These are phyloP conservation scores for Nothophytophthora sp. DNA, from an alignment of 352 stramenopile genomes.

Conservation along the genomic window DNA sequence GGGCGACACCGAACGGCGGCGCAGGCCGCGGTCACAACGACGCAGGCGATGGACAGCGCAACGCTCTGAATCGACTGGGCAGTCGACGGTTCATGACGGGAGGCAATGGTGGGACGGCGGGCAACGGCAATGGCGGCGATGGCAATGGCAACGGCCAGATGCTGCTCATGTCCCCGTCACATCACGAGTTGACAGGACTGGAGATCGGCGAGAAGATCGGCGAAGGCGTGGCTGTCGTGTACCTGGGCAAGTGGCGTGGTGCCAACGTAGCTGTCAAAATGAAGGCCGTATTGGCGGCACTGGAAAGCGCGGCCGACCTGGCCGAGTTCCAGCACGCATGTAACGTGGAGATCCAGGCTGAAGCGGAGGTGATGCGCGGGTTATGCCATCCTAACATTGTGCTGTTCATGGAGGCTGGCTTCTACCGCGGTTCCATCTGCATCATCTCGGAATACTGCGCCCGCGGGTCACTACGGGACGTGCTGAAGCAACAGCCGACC, in stretches of 20 bases:
- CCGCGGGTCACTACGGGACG: slow-evolving; percentile 94
- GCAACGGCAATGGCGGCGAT: slow-evolving; percentile 24
- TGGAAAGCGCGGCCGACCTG: slow-evolving; percentile 62
- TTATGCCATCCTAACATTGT: slow-evolving; percentile 88
- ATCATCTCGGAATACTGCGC: slow-evolving; percentile 97
- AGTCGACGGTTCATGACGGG: slow-evolving; percentile 30
- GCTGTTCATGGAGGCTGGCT: slow-evolving; percentile 88
- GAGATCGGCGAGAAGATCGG: slow-evolving; percentile 86
- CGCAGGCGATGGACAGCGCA: slow-evolving; percentile 23
- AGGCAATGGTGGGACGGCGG: slow-evolving; percentile 22
- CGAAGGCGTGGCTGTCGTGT: slow-evolving; percentile 90
- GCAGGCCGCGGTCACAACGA: slow-evolving; percentile 23
- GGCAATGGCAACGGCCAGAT: slow-evolving; percentile 23
- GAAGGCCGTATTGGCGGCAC: slow-evolving; percentile 66
- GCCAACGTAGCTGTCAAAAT: slow-evolving; percentile 97
- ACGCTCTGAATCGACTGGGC: slow-evolving; percentile 17
- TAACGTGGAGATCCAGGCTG: slow-evolving; percentile 84
- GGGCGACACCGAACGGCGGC: slow-evolving; percentile 22
- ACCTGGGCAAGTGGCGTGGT: slow-evolving; percentile 95
- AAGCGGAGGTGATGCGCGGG: slow-evolving; percentile 81
- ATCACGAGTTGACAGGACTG: slow-evolving; percentile 77
- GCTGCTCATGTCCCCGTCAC: slow-evolving; percentile 57
- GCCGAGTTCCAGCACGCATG: slow-evolving; percentile 81
- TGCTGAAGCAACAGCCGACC: slow-evolving; percentile 77
- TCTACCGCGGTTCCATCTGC: slow-evolving; percentile 87